phyloP scores from a whole-genome alignment of 2,329 filamentous ascomycete species.

The Phaeosphaeria sp. region DNA sequence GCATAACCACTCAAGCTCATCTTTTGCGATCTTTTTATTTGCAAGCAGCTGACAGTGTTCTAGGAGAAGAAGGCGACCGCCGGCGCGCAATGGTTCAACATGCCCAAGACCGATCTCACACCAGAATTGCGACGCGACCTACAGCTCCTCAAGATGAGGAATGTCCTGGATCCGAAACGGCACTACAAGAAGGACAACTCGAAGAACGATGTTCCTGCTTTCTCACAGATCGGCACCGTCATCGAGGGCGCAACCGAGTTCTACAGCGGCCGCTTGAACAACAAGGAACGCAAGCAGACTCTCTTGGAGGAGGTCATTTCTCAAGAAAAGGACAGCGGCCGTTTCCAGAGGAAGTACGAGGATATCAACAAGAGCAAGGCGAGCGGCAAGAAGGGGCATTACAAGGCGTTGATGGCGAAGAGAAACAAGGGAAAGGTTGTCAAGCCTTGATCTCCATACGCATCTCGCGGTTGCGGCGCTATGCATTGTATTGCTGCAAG shows the following conservation, averaged over 20 bases:
- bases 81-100: conserved; percentile 84
- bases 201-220: conserved; percentile 76
- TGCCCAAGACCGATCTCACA: conserved; percentile 84
- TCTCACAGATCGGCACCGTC: conserved; percentile 87
- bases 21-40: conserved; percentile 9
- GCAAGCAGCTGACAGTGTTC: conserved; percentile 31
- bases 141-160: conserved; percentile 87
- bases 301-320: conserved; percentile 85
- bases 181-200: conserved; percentile 88
- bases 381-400: conserved; percentile 88
- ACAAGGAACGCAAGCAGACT: conserved; percentile 86
- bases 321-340: conserved; percentile 67
- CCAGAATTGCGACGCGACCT: conserved; percentile 87
- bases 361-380: conserved; percentile 83
- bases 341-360: conserved; percentile 86
- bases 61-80: conserved; percentile 70
- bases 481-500: neutral
- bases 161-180: conserved; percentile 84
- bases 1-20: conserved; percentile 21
- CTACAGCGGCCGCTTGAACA: conserved; percentile 79
- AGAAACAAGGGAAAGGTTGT: conserved; percentile 51
- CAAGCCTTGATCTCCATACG: conserved; percentile 38
- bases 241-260: conserved; percentile 89
- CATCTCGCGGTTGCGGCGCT: neutral
- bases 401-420: conserved; percentile 77